Evolutionary conservation across 2,329 filamentous ascomycete species (phyloP).

Genomic region (Lecanoromycetidae sp.): DNA sequence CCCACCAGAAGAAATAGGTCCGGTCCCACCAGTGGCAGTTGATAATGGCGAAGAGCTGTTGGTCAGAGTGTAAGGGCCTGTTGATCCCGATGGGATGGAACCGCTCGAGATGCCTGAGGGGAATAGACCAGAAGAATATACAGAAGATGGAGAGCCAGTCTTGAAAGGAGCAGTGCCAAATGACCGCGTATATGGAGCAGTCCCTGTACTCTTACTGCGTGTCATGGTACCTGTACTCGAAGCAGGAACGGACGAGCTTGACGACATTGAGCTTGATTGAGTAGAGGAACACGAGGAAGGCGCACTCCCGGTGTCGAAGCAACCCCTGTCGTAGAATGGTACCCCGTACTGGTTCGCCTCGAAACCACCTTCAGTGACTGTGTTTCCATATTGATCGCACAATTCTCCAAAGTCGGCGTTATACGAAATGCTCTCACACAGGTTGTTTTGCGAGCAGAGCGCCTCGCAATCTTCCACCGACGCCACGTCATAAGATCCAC

Average conservation of each 20-base stretch:
- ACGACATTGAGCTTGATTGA: too few relatives aligned
- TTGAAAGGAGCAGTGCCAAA: background rate
- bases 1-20: too few relatives aligned
- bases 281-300: too few relatives aligned
- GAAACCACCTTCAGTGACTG: background rate
- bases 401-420: slow-evolving; percentile 1
- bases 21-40: background rate
- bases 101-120: background rate
- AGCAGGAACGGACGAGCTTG: too few relatives aligned
- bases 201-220: too few relatives aligned
- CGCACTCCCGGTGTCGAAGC: too few relatives aligned
- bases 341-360: background rate
- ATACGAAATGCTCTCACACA: background rate
- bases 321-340: background rate
- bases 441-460: background rate
- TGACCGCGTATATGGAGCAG: background rate
- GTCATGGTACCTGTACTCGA: background rate
- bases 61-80: background rate
- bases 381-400: slow-evolving; percentile 1
- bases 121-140: too few relatives aligned
- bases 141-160: background rate
- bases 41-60: background rate
- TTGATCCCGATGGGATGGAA: background rate
- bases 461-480: background rate
- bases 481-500: background rate